These are phyloP conservation scores for Scutellaria baicalensis DNA, from an alignment of 257 asterid species.

Conservation along the genomic window DNA sequence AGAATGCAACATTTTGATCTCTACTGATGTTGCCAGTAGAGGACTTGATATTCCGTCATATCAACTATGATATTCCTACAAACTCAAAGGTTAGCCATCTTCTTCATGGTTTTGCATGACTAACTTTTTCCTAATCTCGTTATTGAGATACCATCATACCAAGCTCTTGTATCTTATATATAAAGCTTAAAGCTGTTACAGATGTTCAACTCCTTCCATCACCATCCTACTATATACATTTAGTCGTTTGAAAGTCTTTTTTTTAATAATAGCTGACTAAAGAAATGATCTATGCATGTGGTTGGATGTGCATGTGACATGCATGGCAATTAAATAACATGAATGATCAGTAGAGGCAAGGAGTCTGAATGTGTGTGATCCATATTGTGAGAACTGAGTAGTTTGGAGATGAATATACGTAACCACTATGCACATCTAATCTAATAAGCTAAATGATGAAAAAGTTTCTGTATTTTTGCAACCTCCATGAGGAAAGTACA, in stretches of 20 bases:
- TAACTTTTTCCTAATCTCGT: neutral
- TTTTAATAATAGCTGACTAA: neutral
- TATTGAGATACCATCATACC: neutral
- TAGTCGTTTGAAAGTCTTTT: neutral
- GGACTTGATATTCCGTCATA: conserved; percentile 90
- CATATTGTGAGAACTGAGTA: neutral
- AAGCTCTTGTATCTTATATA: neutral
- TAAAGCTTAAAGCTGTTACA: neutral
- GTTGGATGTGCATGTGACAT: neutral
- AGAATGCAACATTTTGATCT: conserved; percentile 75
- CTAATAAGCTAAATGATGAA: neutral
- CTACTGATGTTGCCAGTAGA: conserved; percentile 95
- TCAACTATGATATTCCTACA: conserved; percentile 84
- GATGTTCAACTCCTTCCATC: too few species aligned
- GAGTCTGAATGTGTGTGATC: neutral
- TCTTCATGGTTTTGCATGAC: neutral
- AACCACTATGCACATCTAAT: neutral
- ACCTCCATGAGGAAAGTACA: neutral
- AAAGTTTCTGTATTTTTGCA: neutral
- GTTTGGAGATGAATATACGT: neutral
- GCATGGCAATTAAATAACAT: neutral
- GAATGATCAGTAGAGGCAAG: neutral
- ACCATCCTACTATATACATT: neutral
- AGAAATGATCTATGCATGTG: neutral
- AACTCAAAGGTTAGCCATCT: conserved; percentile 66